Percentiles rank a stretch among this genome's conserved stretches.
Evolutionary conservation across 441 rosid genomes (phyloP).

Genomic region (Euphorbia celastroides): DNA sequence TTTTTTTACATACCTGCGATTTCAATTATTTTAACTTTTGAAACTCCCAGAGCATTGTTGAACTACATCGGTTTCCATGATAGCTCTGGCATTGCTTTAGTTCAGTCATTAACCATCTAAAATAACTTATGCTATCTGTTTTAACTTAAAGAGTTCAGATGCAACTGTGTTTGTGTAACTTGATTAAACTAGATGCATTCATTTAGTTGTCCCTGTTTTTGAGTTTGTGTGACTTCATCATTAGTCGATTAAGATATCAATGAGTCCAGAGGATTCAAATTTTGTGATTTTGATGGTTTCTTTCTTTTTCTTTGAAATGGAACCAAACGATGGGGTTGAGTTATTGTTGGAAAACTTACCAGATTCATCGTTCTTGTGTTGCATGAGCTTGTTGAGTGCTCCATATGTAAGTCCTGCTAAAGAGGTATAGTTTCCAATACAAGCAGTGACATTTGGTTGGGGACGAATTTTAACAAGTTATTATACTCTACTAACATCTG

Average conservation of each 20-base stretch:
- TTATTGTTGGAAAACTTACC: neutral
- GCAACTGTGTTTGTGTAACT: neutral
- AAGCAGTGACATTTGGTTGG: neutral
- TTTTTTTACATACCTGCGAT: neutral
- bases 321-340: neutral
- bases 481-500: neutral
- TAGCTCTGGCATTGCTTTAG: neutral
- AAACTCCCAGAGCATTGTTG: neutral
- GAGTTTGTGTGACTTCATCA: neutral
- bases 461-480: neutral
- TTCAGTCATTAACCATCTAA: neutral
- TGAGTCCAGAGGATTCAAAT: neutral
- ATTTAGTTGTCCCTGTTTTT: neutral
- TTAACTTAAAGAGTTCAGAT: neutral
- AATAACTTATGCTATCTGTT: neutral
- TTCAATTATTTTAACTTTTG: neutral
- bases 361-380: neutral
- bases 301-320: neutral
- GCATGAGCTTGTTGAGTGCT: neutral
- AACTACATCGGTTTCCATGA: neutral
- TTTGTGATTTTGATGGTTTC: neutral
- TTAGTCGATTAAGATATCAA: neutral
- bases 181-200: neutral
- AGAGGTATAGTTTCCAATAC: neutral
- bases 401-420: neutral